Percentiles rank a stretch among this genome's conserved stretches.
Conservation (phyloP, 768 basidiomycete species). For the Phaeotremella fagi region DNA sequence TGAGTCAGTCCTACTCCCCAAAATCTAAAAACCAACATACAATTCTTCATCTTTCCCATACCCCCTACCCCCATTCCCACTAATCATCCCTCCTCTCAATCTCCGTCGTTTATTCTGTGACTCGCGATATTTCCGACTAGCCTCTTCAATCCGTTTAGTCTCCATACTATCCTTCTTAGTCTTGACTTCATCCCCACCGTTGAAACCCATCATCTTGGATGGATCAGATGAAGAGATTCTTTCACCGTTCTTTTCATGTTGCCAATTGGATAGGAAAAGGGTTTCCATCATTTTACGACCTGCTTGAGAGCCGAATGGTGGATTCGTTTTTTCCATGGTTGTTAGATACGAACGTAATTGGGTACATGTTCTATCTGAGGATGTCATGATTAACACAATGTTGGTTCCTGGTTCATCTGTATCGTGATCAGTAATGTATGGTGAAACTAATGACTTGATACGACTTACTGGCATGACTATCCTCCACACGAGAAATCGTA, state of each 20-base stretch:
- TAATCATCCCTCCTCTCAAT: conserved; percentile 23
- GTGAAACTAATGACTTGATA: not conserved
- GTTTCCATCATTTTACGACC: conserved; percentile 75
- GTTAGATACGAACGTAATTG: conserved; percentile 76
- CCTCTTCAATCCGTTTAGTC: conserved; percentile 15
- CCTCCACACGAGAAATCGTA: conserved; percentile 51
- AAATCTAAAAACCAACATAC: not conserved
- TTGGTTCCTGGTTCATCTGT: conserved; percentile 59
- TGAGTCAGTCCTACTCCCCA: not conserved
- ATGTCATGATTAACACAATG: conserved; percentile 80
- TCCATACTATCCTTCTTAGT: conserved; percentile 31
- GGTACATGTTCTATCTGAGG: conserved; percentile 67
- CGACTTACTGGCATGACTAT: conserved; percentile 30
- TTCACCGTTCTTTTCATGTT: conserved; percentile 38
- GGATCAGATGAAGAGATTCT: conserved; percentile 26
- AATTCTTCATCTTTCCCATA: conserved; percentile 7
- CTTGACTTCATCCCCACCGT: conserved; percentile 24
- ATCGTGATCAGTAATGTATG: not conserved
- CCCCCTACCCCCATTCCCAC: not conserved
- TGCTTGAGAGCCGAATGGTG: conserved; percentile 40
- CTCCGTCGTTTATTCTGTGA: conserved; percentile 35
- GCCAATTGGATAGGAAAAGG: conserved; percentile 51
- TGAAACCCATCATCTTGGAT: conserved; percentile 7
- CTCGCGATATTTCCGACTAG: conserved; percentile 2
- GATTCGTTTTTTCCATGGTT: conserved; percentile 51